phyloP scores from a whole-genome alignment of 768 basidiomycete species.

The Suillus subaureus region DNA sequence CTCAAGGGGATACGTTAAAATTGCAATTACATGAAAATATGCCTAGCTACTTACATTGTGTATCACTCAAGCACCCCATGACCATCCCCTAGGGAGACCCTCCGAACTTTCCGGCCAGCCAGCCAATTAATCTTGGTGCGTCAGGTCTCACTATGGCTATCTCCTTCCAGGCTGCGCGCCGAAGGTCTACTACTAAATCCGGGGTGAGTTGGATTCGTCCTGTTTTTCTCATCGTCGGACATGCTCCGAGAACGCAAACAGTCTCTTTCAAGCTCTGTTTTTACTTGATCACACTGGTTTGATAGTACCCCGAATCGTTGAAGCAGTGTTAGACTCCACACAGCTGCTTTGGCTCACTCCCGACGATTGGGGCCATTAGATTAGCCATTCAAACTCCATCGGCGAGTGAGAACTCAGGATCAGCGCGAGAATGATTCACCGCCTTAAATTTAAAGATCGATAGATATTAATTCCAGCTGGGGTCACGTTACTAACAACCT shows the following conservation, averaged over 20 bases:
- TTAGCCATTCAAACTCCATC: background rate
- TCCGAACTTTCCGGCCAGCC: too few relatives aligned
- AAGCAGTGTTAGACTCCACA: background rate
- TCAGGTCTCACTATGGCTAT: background rate
- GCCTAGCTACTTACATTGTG: background rate
- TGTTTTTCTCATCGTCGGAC: too few relatives aligned
- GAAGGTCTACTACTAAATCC: background rate
- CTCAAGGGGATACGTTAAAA: background rate
- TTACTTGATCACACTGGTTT: too few relatives aligned
- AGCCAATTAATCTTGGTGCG: background rate
- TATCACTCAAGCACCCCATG: background rate
- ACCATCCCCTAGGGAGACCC: too few relatives aligned
- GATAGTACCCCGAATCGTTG: background rate
- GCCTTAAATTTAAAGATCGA: background rate
- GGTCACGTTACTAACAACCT: background rate
- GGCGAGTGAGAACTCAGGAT: background rate
- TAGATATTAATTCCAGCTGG: background rate
- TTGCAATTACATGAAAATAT: background rate
- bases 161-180: background rate
- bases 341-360: background rate
- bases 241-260: too few relatives aligned
- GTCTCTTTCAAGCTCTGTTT: too few relatives aligned
- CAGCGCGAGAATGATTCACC: background rate
- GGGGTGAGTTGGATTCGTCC: background rate
- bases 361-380: too few relatives aligned